Evolutionary conservation across 805 yeast genomes (phyloP), one percentile per base, ranked within the genome.

Genomic region (Tetrapisispora iriomotensis): DNA sequence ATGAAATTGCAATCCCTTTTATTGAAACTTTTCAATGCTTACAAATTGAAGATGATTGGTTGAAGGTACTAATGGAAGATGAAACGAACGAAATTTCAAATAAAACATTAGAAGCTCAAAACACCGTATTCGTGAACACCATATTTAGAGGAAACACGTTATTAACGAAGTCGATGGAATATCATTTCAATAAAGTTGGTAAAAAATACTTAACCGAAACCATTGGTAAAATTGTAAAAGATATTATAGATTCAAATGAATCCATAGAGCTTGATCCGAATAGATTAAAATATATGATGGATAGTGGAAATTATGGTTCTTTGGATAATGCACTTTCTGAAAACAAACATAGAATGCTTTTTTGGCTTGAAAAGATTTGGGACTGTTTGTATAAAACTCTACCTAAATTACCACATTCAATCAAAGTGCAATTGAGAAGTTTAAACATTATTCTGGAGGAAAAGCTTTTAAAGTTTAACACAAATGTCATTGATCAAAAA

Each of bases 81-180:
- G 96, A 33, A 24, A 24, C 24, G 2, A 24, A 15, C 4, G 24
- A 33, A 17, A 8, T 23, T 15, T 10, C 27, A 13, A 15, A 15
- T 6, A 20, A 87, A 55, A 58, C 64, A 18, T 31, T 22, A 13
- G n/a, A 17, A 13, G 21, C 24, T 20, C 25, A 22, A 12, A 55
- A 53, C 66, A 31, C 13, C 17, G n/a, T 24, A 6, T 17, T 76
- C 3, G 71, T 74, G 46, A 79, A 74, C 45, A 71, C 84, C 0
- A 56, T 85, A 13, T 90, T 90, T 53, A 69, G 98, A 48, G 95
- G 96, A 0, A 82, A 85, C 41, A 78, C 95, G 1, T 68, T 90
- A 4, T 67, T 92, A 44, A 79, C 95, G 0, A 84, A 84, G 54
- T 71, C 95, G 0, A 57, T 88, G 39, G 98, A 90, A 51, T 69